Base-by-base conservation (phyloP, 805 yeast species). In the Nadsonia fulvescens region DNA sequence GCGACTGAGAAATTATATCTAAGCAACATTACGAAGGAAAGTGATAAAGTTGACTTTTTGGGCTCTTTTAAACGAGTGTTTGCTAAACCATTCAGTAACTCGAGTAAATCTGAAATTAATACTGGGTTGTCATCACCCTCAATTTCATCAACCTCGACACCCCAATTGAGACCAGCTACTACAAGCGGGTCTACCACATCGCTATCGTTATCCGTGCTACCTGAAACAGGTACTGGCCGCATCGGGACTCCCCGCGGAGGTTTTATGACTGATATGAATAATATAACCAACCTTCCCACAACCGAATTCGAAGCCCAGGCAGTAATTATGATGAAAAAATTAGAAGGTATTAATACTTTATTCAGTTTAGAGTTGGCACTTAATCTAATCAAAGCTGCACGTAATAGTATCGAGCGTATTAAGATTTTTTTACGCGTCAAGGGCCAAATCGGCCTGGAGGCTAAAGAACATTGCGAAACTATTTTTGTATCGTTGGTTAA, bases 331-430 rank as follows among this genome's bases (percentile, higher is more conserved):
- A 68, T 70, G 14, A 71, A 67, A 19, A 78, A 78, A 35, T 61
- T 89, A 33, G 72, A 70, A 36, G 71, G 76, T 10, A 66, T 89
- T 39, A 76, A 74, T 39, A 61, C 72, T 4, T 66, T 78, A 15
- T 71, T 86, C 32, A 76, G 82, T 39, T 64, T 86, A 25, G 93
- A 83, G 42, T 55, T 86, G 24, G 74, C 86, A 1, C 63, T 78
- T 32, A 63, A 66, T 25, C 58, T 78, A 6, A 54, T 83, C 28
- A 76, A 73, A 36, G 64, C 63, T 16, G 86, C 86, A 4, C 69
- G 70, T 34, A 53, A 54, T 7, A 61, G 73, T 14, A 63, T 78
- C 11, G 71, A 67, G 26, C 49, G 82, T 20, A 59, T 77, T 24
- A 44, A 61, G 14, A 54, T 55, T 9, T 62, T 73, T 40, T 51